phyloP scores from a whole-genome alignment of 805 yeast species.

The Hermanozyma aechmeae region DNA sequence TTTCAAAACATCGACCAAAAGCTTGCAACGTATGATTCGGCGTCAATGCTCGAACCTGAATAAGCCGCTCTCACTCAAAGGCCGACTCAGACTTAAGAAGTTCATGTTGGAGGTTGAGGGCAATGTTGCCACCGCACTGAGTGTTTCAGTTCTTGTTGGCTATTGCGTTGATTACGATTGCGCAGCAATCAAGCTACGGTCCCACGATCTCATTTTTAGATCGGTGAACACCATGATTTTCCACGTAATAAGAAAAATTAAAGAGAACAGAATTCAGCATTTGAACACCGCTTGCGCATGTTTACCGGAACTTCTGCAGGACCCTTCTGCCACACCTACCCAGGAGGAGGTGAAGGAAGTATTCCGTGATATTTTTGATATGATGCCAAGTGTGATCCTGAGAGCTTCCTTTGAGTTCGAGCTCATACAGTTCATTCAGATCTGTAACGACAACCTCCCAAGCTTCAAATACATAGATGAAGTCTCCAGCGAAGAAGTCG shows the following conservation, averaged over 20 bases:
- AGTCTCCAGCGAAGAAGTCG: slow-evolving; percentile 14
- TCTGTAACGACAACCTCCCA: slow-evolving; percentile 34
- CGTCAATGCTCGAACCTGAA: too few species aligned
- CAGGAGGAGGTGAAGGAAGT: too few species aligned
- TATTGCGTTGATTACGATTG: slow-evolving; percentile 16
- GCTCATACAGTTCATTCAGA: too few species aligned
- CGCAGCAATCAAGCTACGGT: slow-evolving; percentile 13
- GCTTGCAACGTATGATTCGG: slow-evolving; percentile 8
- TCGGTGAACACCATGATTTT: slow-evolving; percentile 31
- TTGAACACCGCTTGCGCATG: slow-evolving; percentile 19
- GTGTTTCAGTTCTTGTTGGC: slow-evolving; percentile 15
- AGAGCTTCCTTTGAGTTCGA: too few species aligned
- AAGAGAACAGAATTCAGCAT: slow-evolving; percentile 18
- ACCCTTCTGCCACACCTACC: too few species aligned
- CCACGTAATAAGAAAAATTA: slow-evolving; percentile 21
- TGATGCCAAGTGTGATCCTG: too few species aligned
- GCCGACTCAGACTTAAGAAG: slow-evolving; percentile 21
- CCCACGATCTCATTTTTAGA: slow-evolving; percentile 18
- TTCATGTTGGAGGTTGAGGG: slow-evolving; percentile 21
- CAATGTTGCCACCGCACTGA: slow-evolving; percentile 18
- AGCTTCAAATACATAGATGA: slow-evolving; percentile 17
- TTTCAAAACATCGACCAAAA: slow-evolving; percentile 19
- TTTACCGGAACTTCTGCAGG: too few species aligned
- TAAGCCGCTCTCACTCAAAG: too few species aligned
- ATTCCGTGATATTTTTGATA: too few species aligned